These are phyloP conservation scores for Boletellus emodensis DNA, from an alignment of 768 basidiomycete genomes.

Conservation along the genomic window DNA sequence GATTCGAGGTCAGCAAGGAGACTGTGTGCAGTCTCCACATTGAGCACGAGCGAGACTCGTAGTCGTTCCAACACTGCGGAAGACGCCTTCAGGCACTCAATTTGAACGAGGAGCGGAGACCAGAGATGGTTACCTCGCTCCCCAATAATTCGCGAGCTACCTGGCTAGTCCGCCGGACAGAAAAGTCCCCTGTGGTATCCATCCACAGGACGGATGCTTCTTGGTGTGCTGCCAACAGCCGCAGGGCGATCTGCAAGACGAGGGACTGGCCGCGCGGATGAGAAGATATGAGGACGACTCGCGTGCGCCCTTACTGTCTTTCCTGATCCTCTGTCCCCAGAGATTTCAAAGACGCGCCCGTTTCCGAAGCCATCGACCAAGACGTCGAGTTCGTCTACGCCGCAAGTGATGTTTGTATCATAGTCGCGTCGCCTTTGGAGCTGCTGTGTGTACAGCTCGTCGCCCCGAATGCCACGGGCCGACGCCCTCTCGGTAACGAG, in stretches of 20 bases:
- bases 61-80: constrained; percentile 49
- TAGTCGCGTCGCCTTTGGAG: constrained; percentile 10
- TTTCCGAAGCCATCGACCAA: constrained; percentile 49
- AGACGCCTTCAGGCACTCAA: constrained; percentile 22
- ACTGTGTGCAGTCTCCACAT: constrained; percentile 50
- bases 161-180: constrained; percentile 42
- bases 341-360: constrained; percentile 59
- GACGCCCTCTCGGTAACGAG: constrained; percentile 42
- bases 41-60: constrained; percentile 54
- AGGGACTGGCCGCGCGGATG: constrained; percentile 45
- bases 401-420: constrained; percentile 24
- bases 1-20: constrained; percentile 44
- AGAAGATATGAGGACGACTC: neutral
- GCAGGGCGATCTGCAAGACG: constrained; percentile 54
- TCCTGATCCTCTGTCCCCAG: constrained; percentile 60
- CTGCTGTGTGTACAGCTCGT: constrained; percentile 22
- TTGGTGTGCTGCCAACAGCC: constrained; percentile 40
- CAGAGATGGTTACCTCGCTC: constrained; percentile 22
- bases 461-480: constrained; percentile 37
- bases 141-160: constrained; percentile 32
- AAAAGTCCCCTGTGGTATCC: constrained; percentile 68
- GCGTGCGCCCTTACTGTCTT: constrained; percentile 55
- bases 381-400: constrained; percentile 48
- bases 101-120: neutral
- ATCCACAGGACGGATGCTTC: constrained; percentile 59